phyloP scores from a whole-genome alignment of 257 asterid genomes.

The Penstemon newberryi region DNA sequence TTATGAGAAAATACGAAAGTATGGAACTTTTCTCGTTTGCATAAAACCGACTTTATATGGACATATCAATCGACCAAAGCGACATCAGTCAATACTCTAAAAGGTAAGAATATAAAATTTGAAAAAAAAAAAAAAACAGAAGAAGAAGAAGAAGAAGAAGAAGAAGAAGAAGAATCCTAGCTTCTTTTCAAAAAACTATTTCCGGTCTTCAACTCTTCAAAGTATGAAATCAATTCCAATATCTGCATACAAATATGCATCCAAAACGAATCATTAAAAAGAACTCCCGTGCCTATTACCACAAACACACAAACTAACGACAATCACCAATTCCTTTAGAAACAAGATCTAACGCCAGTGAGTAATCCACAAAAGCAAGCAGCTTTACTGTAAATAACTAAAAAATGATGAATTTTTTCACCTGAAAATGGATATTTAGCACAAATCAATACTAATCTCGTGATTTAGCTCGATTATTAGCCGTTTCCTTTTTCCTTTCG shows the following conservation, averaged over 20 bases:
- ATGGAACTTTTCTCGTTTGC: background rate
- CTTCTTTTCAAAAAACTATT: background rate
- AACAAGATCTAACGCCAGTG: conserved; percentile 31
- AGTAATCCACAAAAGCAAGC: conserved; percentile 8
- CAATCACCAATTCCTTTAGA: conserved; percentile 10
- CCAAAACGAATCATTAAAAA: background rate
- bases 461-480: background rate
- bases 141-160: background rate
- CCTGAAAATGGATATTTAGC: conserved; percentile 27
- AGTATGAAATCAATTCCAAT: background rate
- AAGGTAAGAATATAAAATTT: too few species aligned
- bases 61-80: too few species aligned
- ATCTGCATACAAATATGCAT: too few species aligned
- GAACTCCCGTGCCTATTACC: background rate
- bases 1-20: background rate
- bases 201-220: background rate
- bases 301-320: conserved; percentile 6
- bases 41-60: background rate
- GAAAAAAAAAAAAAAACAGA: too few species aligned
- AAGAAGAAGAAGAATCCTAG: background rate
- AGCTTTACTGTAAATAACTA: conserved; percentile 3
- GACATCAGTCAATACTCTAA: too few species aligned
- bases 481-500: conserved; percentile 22
- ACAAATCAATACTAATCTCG: conserved; percentile 4
- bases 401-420: conserved; percentile 11